Evolutionary conservation across 2,329 filamentous ascomycete genomes (phyloP).

Genomic region (Ophiocordyceps australis): DNA sequence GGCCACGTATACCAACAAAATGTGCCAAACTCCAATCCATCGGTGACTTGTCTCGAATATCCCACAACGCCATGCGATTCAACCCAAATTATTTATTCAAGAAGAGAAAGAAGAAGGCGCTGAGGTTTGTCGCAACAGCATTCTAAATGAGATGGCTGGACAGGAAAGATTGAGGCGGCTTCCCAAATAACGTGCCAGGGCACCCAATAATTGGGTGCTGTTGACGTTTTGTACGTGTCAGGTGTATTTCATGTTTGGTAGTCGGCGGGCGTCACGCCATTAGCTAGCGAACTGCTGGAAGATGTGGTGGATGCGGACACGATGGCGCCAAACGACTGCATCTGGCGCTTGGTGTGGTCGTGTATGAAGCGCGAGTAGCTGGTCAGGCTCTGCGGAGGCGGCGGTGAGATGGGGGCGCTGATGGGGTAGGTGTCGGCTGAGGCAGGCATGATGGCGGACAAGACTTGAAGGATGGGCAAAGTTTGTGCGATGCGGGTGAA

Average conservation of each 20-base stretch:
- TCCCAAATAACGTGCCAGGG: no score
- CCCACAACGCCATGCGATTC: no score
- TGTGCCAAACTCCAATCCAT: no score
- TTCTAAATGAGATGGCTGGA: no score
- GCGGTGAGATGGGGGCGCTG: slow-evolving; percentile 16
- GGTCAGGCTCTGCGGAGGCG: slow-evolving; percentile 27
- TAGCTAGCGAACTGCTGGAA: slow-evolving; percentile 7
- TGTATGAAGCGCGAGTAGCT: slow-evolving; percentile 44
- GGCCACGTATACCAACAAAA: no score
- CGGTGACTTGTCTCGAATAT: no score
- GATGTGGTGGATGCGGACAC: slow-evolving; percentile 5
- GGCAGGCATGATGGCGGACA: slow-evolving; percentile 15
- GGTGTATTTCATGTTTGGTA: slow-evolving; percentile 4
- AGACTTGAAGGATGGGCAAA: neutral
- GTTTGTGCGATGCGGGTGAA: slow-evolving; percentile 1
- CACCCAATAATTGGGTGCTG: no score
- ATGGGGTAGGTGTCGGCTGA: slow-evolving; percentile 19
- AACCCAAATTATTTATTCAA: no score
- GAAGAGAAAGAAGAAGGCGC: no score
- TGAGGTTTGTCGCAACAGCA: no score
- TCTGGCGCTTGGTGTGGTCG: slow-evolving; percentile 45
- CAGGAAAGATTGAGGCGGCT: no score
- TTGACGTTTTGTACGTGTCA: no score
- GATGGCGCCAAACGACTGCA: slow-evolving; percentile 30
- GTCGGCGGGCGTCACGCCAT: slow-evolving; percentile 9